Evolutionary conservation across 805 yeast species (phyloP), one percentile per base, ranked within the genome.

Genomic region (Starmerella davenportii): DNA sequence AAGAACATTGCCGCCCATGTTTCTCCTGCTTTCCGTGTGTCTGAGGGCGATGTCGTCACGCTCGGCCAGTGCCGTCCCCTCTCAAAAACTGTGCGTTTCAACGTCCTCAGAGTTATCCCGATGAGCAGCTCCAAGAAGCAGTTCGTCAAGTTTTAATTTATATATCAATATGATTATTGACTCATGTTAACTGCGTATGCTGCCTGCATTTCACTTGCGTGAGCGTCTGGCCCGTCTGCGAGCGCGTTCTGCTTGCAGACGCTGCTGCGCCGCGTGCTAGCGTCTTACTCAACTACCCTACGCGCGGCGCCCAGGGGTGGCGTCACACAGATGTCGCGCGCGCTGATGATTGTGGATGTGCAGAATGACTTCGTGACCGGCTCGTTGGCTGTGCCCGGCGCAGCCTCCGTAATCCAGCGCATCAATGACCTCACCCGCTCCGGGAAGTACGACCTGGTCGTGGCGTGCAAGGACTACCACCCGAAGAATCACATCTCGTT

Each of bases 61-160:
- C 95, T 90, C 68, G 99, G 99, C 67, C 98, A 90, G 75, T 90
- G 98, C 79, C 87, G 98, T 78, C 99, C 99, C 62, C 71, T 90
- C 66, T 90, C 98, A 62, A 90, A 90, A 65, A 90, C 99, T 59
- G 95, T 90, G 61, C 87, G 98, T 80, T 90, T 90, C 81, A 90
- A 90, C 77, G 99, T 90, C 62, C 73, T 90, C 63, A 84, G 85
- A 72, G 94, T 90, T 62, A 71, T 85, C 62, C 70, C 84, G 62
- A 76, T 90, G 65, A 78, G 79, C 70, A 55, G 58, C 47, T 79
- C 81, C 44, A 70, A 70, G 76, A 90, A 90, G 80, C 82, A 81
- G 72, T 90, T 90, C 76, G 60, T 84, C 70, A 90, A 90, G 74
- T 90, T 90, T 70, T 90, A 87, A 81, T 58, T 53, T 45, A 43